Percentiles rank a stretch among this genome's conserved stretches.
Conservation (phyloP, 2,329 filamentous ascomycete genomes). For the Cladosporium sp. region DNA sequence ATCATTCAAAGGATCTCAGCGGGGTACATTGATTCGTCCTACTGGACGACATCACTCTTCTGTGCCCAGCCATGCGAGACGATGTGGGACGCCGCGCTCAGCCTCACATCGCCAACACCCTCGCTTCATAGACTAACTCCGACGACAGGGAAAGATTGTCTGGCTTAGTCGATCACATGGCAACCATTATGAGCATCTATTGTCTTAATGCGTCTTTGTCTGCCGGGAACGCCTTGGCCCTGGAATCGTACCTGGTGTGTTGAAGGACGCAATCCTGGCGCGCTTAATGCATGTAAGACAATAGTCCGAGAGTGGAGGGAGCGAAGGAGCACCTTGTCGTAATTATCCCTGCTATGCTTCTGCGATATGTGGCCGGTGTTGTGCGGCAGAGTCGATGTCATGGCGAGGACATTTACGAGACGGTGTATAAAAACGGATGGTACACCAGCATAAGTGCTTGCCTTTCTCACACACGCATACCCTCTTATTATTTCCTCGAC, state of each 20-base stretch:
- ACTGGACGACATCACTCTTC: not conserved
- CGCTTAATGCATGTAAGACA: too few species aligned
- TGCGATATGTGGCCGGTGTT: not conserved
- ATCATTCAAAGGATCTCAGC: too few species aligned
- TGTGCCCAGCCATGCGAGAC: not conserved
- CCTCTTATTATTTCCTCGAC: not conserved
- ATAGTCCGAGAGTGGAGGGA: not conserved
- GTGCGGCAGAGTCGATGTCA: slow-evolving; percentile 2
- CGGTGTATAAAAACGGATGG: not conserved
- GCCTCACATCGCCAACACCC: not conserved
- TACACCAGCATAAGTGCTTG: not conserved
- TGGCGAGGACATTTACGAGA: not conserved
- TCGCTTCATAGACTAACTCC: not conserved
- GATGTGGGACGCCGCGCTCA: not conserved
- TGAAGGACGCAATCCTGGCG: not conserved
- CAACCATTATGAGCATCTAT: too few species aligned
- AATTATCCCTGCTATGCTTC: not conserved
- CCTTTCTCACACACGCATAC: not conserved
- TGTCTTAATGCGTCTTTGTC: not conserved
- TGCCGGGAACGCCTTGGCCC: not conserved
- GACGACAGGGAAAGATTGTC: not conserved
- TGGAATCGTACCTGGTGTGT: not conserved
- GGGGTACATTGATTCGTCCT: too few species aligned
- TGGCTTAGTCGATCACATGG: too few species aligned
- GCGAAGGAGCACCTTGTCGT: not conserved